Base-by-base conservation (phyloP, 306 rosid genomes). In the Carpinus fangiana region DNA sequence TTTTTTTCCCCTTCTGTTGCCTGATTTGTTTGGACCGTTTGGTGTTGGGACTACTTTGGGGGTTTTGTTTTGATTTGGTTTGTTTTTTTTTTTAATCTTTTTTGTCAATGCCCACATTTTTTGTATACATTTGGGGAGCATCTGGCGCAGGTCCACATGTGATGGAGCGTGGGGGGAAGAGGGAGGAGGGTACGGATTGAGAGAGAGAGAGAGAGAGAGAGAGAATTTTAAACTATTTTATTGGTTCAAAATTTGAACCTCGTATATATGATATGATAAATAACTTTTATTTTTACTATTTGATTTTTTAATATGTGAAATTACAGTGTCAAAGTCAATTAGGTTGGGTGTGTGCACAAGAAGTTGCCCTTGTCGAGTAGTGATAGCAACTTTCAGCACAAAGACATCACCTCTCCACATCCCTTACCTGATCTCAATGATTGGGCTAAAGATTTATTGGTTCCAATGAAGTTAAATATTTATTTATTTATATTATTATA, bases 91-190 rank as follows among this genome's bases (percentile, higher is more conserved):
- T n/a, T n/a, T n/a, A n/a, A n/a, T n/a, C n/a, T n/a, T n/a, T 1
- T 5, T 41, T 69, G 85, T 70, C 81, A 65, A 69, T 62, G 81
- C 68, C 28, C 50, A 78, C 26, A 23, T 23, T 23, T 70, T 38
- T 80, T 80, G 85, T 73, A 18, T 46, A 60, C 83, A 81, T 73
- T 81, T 59, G 36, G 79, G 87, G 83, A 77, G 81, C 84, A 82
- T 73, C 74, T 55, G 47, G 62, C 51, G 34, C 47, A 16, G 45
- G 78, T 74, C 53, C 75, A 65, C 79, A 55, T 84, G 82, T 79
- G 80, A 72, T 48, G 79, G 68, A 78, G 80, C 75, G 75, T 66
- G 54, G 21, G 20, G 21, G 1, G 55, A 47, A 75, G 72, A 69
- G 54, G 21, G 20, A 18, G 1, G 55, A 47, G 77, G 72, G 72